Conservation (phyloP, 2,329 filamentous ascomycete genomes). For the Venturia asperata region DNA sequence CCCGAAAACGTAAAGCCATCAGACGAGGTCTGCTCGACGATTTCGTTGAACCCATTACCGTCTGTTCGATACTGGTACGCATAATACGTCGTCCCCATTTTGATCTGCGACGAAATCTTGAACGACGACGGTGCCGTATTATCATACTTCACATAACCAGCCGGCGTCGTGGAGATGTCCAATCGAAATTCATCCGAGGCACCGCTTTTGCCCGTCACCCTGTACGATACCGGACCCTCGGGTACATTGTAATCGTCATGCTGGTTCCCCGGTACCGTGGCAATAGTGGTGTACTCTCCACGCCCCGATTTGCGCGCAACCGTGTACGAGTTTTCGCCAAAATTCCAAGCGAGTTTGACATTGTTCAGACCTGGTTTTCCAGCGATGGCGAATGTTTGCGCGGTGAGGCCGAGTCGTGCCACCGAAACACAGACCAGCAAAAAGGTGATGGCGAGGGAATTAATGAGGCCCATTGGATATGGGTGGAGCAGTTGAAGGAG, state of each 20-base stretch:
- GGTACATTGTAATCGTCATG: background rate
- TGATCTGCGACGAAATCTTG: background rate
- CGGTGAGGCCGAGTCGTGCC: background rate
- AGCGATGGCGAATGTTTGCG: background rate
- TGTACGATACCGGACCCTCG: background rate
- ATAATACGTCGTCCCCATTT: conserved; percentile 21
- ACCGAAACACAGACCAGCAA: background rate
- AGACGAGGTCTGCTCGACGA: conserved; percentile 23
- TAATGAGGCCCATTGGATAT: background rate
- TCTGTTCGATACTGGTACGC: conserved; percentile 23
- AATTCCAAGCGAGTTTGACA: background rate
- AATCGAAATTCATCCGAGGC: background rate
- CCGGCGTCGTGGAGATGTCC: background rate
- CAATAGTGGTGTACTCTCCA: background rate
- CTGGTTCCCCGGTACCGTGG: background rate
- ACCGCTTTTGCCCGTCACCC: background rate
- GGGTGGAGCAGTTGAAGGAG: background rate
- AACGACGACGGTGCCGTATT: background rate
- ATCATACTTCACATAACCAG: background rate
- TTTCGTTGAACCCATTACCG: conserved; percentile 21
- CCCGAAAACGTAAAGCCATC: conserved; percentile 23
- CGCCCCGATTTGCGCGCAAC: background rate
- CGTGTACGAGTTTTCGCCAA: background rate
- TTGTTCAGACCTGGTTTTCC: background rate
- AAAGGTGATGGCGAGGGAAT: background rate